Conservation (phyloP, 176 grass and related monocot species). For the Rhipidocladum racemiflorum region DNA sequence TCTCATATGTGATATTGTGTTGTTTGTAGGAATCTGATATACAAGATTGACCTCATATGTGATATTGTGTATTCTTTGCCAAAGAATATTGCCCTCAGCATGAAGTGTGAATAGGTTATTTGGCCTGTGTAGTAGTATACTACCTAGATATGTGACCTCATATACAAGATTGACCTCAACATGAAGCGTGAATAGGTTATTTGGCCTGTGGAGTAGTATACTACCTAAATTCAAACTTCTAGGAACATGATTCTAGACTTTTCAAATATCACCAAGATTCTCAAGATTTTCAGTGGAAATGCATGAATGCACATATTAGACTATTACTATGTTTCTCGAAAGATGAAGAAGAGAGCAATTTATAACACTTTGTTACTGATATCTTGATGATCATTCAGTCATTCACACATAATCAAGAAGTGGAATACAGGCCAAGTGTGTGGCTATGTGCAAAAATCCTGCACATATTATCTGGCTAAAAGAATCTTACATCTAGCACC, state of each 20-base stretch:
- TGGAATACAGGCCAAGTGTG: not conserved
- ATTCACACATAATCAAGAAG: not conserved
- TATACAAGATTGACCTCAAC: no score
- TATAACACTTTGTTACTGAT: not conserved
- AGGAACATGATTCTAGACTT: not conserved
- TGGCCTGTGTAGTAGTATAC: no score
- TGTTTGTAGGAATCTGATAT: no score
- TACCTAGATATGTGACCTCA: no score
- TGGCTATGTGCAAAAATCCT: no score
- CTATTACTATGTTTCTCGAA: not conserved
- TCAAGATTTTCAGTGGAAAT: not conserved
- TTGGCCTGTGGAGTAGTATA: not conserved
- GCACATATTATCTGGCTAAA: not conserved
- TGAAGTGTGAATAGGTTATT: no score
- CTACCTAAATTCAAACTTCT: not conserved
- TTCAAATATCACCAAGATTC: not conserved
- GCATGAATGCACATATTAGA: not conserved
- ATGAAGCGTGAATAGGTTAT: not conserved
- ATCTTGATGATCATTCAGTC: not conserved
- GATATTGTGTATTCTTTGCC: no score
- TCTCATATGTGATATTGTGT: no score
- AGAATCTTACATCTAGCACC: not conserved
- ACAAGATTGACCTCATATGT: no score
- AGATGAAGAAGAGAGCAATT: not conserved
- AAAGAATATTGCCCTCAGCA: not conserved